These are phyloP conservation scores for Gremmenia infestans DNA, from an alignment of 2,329 filamentous ascomycete species.

Conservation along the genomic window DNA sequence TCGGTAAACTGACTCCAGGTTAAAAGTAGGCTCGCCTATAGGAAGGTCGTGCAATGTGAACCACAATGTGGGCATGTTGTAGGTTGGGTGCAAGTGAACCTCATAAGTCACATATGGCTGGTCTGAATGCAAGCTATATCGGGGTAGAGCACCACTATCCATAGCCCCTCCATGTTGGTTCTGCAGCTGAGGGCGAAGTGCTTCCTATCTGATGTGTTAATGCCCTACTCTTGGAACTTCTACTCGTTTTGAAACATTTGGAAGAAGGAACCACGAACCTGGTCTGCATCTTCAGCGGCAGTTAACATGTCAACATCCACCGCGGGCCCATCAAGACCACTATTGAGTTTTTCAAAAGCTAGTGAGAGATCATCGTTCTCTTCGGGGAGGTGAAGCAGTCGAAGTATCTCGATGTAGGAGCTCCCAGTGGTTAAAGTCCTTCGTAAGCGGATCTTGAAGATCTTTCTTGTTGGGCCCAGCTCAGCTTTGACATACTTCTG, in stretches of 20 bases:
- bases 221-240: neutral
- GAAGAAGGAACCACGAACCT: slow-evolving; percentile 17
- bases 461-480: slow-evolving; percentile 48
- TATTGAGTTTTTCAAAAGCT: slow-evolving; percentile 22
- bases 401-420: slow-evolving; percentile 29
- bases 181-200: slow-evolving; percentile 11
- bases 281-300: slow-evolving; percentile 26
- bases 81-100: slow-evolving; percentile 69
- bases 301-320: slow-evolving; percentile 23
- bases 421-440: slow-evolving; percentile 24
- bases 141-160: slow-evolving; percentile 8
- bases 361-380: slow-evolving; percentile 27
- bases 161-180: neutral
- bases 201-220: slow-evolving; percentile 19
- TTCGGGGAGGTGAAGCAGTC: slow-evolving; percentile 23
- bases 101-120: slow-evolving; percentile 55
- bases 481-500: slow-evolving; percentile 53
- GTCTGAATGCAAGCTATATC: slow-evolving; percentile 29
- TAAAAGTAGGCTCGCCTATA: slow-evolving; percentile 50
- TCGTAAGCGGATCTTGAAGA: slow-evolving; percentile 51
- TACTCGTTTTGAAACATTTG: neutral
- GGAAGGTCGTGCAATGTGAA: slow-evolving; percentile 61
- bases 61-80: slow-evolving; percentile 71
- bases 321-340: slow-evolving; percentile 1
- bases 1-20: slow-evolving; percentile 65